These are phyloP conservation scores for Buddleja alternifolia DNA, from an alignment of 257 asterid genomes.

Conservation along the genomic window DNA sequence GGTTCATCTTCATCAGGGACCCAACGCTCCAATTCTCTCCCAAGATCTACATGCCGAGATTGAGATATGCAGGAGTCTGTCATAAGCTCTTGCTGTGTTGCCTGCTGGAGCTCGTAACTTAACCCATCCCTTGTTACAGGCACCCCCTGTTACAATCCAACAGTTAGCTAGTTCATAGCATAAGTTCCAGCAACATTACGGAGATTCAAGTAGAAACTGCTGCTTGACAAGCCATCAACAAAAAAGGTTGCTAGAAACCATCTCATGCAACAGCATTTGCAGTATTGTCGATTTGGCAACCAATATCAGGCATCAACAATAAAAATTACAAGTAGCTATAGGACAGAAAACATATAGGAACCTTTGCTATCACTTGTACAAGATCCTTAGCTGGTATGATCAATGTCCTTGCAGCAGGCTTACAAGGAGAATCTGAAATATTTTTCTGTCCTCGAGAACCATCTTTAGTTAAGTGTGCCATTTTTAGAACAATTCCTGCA, in stretches of 20 bases:
- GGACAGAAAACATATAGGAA: constrained; percentile 24
- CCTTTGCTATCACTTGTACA: constrained; percentile 96
- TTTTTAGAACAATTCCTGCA: constrained; percentile 86
- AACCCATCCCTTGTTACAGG: constrained; percentile 66
- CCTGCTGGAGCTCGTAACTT: constrained; percentile 61
- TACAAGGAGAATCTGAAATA: constrained; percentile 49
- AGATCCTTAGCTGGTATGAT: constrained; percentile 80
- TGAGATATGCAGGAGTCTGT: constrained; percentile 92
- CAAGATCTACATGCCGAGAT: constrained; percentile 60
- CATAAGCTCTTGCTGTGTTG: constrained; percentile 78
- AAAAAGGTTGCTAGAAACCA: constrained; percentile 13
- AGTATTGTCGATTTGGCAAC: constrained; percentile 12
- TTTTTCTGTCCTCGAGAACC: constrained; percentile 65
- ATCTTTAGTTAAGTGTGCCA: constrained; percentile 76
- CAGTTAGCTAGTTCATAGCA: constrained; percentile 11
- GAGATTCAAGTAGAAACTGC: constrained; percentile 18
- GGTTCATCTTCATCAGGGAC: constrained; percentile 86
- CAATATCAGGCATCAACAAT: constrained; percentile 4
- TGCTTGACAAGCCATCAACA: constrained; percentile 6
- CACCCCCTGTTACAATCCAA: constrained; percentile 68
- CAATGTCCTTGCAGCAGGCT: constrained; percentile 64
- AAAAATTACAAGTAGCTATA: background rate
- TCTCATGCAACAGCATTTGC: constrained; percentile 17
- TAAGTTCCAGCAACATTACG: background rate
- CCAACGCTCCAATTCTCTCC: constrained; percentile 91